Conservation (phyloP, 2,329 filamentous ascomycete genomes). For the Pseudogymnoascus sp. region DNA sequence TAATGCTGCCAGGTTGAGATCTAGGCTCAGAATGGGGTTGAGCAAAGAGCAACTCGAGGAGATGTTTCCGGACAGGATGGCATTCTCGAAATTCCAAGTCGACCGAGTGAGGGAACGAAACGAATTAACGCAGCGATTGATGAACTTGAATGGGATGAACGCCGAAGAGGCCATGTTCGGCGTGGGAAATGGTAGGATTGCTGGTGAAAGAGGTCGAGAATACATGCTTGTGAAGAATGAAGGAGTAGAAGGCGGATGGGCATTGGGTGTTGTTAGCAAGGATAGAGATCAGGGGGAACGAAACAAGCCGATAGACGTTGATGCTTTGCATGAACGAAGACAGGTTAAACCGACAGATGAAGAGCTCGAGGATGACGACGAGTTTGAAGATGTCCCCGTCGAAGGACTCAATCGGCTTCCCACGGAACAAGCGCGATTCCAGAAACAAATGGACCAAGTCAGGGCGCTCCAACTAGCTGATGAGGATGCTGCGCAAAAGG, state of each 20-base stretch:
- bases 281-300: slow-evolving; percentile 72
- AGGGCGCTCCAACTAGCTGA: slow-evolving; percentile 6
- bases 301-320: slow-evolving; percentile 88
- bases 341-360: slow-evolving; percentile 50
- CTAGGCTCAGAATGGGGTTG: slow-evolving; percentile 86
- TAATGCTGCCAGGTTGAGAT: slow-evolving; percentile 84
- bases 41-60: slow-evolving; percentile 91
- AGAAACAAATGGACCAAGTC: neutral
- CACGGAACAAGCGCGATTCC: slow-evolving; percentile 15
- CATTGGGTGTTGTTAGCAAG: slow-evolving; percentile 83
- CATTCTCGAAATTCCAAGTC: slow-evolving; percentile 92
- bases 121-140: slow-evolving; percentile 85
- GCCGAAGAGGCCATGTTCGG: slow-evolving; percentile 63
- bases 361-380: slow-evolving; percentile 60
- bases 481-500: neutral
- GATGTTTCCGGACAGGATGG: slow-evolving; percentile 98
- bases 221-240: slow-evolving; percentile 96
- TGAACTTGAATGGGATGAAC: slow-evolving; percentile 89
- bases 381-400: slow-evolving; percentile 32
- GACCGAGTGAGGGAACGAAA: slow-evolving; percentile 90
- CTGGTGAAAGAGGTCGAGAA: slow-evolving; percentile 81
- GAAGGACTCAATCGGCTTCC: slow-evolving; percentile 30
- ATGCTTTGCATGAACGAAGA: slow-evolving; percentile 45
- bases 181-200: slow-evolving; percentile 57
- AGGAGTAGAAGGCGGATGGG: slow-evolving; percentile 91